Percentiles rank a stretch among this genome's conserved stretches.
phyloP scores from a whole-genome alignment of 2,329 filamentous ascomycete genomes.

The Aspergillus calidoustus region DNA sequence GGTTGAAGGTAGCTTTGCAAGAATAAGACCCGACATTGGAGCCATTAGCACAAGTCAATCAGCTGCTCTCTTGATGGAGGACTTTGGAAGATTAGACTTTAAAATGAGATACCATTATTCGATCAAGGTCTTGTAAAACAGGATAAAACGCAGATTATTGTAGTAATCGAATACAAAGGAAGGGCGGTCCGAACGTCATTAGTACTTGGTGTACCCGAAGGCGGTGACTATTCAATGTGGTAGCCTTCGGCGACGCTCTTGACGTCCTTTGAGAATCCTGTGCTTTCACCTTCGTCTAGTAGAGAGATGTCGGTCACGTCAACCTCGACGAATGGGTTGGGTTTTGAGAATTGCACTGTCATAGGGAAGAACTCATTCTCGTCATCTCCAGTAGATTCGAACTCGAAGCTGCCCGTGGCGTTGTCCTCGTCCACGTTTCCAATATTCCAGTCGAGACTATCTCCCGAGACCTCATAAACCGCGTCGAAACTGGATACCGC shows the following conservation, averaged over 20 bases:
- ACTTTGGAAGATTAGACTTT: constrained; percentile 22
- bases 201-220: constrained; percentile 41
- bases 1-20: neutral
- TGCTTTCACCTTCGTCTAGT: constrained; percentile 49
- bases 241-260: constrained; percentile 51
- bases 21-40: neutral
- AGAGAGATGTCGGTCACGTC: constrained; percentile 66
- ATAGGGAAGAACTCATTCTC: constrained; percentile 99
- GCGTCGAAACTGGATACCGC: constrained; percentile 92
- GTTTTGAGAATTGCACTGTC: constrained; percentile 86
- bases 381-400: constrained; percentile 84
- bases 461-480: constrained; percentile 89
- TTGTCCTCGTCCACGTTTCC: constrained; percentile 84
- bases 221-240: constrained; percentile 47
- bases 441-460: constrained; percentile 92
- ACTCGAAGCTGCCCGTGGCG: constrained; percentile 86
- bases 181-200: constrained; percentile 42
- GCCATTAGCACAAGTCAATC: neutral
- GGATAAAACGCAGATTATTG: constrained; percentile 23
- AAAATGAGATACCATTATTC: constrained; percentile 20
- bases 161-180: constrained; percentile 19
- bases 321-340: constrained; percentile 84
- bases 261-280: constrained; percentile 51
- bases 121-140: constrained; percentile 26
- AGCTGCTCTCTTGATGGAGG: neutral